Evolutionary conservation across 495 filamentous ascomycete genomes (phyloP), one percentile per base, ranked within the genome.

Genomic region (Penicillium maclennaniae): DNA sequence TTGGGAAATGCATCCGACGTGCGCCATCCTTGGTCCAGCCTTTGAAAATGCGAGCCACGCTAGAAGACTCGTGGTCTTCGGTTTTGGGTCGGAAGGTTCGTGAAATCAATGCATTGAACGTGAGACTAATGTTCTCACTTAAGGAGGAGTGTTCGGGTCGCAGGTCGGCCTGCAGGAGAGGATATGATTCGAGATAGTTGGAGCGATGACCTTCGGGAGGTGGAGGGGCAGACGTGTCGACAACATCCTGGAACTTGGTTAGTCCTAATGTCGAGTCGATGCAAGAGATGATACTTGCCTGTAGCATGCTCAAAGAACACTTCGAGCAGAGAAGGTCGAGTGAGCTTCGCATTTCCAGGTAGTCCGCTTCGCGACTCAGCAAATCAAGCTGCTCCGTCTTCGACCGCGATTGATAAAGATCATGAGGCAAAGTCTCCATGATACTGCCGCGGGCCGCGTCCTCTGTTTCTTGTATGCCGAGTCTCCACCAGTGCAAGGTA

Each of bases 141-240:
- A 70, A 49, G 1, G 66, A 62, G 4, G 73, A 69, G 58, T 78
- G 71, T 46, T 83, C 72, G 3, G 69, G 60, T 14, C 51, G 47
- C 36, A 68, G 27, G 17, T 66, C 61, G 4, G 81, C 79, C 58
- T 87, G 77, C 15, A 95, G 65, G 3, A 91, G 61, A 12, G 70
- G 75, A 43, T 81, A 69, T 7, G 83, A 85, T 42, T 88, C 76
- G 31, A 83, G 73, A 52, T 81, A 89, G 65, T 90, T 87, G 6
- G 79, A 72, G 37, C 74, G 79, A 8, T 76, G 69, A 58, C 83
- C 87, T 9, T 81, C 74, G 0, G 80, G 68, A 8, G 86, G 69
- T 12, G 75, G 69, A 6, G 87, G 85, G 17, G 79, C 65, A 37
- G 82, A 84, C 9, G 80, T 67, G 59, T 95, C 89, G 25, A 88